Conservation (phyloP, 805 yeast genomes). For the Tetrapisispora arboricola region DNA sequence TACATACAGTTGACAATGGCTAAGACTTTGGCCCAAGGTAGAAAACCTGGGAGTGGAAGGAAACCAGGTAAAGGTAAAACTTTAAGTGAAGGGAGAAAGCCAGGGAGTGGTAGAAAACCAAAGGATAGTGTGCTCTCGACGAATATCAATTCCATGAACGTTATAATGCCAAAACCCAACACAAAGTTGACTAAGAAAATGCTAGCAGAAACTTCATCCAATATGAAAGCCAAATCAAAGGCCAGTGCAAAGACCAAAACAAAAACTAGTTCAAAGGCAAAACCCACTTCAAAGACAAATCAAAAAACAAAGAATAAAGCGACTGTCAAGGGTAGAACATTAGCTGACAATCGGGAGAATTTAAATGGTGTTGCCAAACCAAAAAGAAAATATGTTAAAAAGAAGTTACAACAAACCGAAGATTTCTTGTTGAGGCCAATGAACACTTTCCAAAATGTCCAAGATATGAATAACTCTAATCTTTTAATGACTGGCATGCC, state of each 20-base stretch:
- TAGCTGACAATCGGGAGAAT: background rate
- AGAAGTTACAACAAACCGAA: background rate
- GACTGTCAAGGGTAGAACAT: background rate
- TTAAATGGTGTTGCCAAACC: background rate
- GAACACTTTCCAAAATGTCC: background rate
- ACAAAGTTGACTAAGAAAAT: background rate
- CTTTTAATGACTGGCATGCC: background rate
- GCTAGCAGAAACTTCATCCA: background rate
- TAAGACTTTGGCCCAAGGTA: constrained; percentile 28
- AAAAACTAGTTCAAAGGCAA: background rate
- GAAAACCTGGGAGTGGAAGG: constrained; percentile 29
- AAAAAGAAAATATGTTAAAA: background rate
- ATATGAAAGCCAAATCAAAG: background rate
- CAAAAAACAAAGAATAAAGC: background rate
- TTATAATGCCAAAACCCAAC: background rate
- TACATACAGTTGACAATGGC: constrained; percentile 16
- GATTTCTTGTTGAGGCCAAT: background rate
- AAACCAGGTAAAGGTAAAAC: constrained; percentile 29
- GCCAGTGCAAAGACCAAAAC: background rate
- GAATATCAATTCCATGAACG: background rate
- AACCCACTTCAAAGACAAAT: background rate
- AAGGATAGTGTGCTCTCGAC: background rate
- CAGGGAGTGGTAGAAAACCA: constrained; percentile 27
- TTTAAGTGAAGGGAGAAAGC: constrained; percentile 26
- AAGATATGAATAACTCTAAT: background rate